These are phyloP conservation scores for Hypholoma sublateritium DNA, from an alignment of 768 basidiomycete genomes.

Conservation along the genomic window DNA sequence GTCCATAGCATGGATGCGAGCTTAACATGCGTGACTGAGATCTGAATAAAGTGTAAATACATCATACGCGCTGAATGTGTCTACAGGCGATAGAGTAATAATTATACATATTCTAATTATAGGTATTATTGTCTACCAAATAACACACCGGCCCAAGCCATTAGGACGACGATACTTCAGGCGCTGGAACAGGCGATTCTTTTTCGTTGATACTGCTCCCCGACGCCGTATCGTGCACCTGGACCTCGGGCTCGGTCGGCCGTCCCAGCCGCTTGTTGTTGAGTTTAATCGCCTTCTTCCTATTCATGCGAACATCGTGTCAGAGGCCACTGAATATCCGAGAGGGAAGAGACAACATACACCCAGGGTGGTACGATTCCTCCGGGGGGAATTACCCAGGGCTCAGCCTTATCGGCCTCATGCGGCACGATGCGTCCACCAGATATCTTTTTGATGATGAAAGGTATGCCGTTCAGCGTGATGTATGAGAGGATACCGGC, in stretches of 20 bases:
- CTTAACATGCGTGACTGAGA: no score
- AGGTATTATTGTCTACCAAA: no score
- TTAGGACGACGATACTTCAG: neutral
- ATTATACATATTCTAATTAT: no score
- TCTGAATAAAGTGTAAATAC: no score
- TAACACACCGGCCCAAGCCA: no score
- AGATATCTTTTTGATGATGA: slow-evolving; percentile 51
- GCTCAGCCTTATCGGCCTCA: slow-evolving; percentile 62
- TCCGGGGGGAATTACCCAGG: slow-evolving; percentile 73
- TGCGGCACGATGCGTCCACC: slow-evolving; percentile 64
- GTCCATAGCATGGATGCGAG: no score
- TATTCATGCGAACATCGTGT: neutral
- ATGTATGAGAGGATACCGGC: slow-evolving; percentile 73
- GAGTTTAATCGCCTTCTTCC: slow-evolving; percentile 3
- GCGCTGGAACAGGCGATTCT: neutral
- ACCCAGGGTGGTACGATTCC: slow-evolving; percentile 69
- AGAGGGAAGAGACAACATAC: slow-evolving; percentile 35
- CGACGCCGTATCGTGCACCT: neutral
- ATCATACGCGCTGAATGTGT: no score
- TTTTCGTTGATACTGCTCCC: slow-evolving; percentile 7
- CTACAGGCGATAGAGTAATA: no score
- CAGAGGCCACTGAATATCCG: neutral
- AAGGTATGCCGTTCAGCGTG: slow-evolving; percentile 70
- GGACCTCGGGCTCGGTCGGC: neutral
- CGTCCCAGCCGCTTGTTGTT: neutral